phyloP scores from a whole-genome alignment of 2,329 filamentous ascomycete species.

The Stagonosporopsis cucurbitacearum region DNA sequence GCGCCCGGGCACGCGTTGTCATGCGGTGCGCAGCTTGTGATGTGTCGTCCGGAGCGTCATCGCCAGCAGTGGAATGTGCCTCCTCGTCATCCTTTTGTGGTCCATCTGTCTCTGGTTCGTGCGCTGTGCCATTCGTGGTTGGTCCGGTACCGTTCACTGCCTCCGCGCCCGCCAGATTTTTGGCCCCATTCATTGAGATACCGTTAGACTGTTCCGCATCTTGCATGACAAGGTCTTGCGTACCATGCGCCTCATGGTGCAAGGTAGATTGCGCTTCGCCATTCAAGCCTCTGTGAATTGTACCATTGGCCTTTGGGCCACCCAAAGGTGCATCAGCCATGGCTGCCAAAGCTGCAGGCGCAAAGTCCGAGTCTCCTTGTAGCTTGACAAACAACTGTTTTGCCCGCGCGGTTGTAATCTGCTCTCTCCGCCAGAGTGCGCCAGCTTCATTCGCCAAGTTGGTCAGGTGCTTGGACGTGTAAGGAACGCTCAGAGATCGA shows the following conservation, averaged over 20 bases:
- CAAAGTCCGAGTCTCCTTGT: slow-evolving; percentile 75
- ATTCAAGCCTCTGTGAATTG: slow-evolving; percentile 17
- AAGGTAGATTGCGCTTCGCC: slow-evolving; percentile 13
- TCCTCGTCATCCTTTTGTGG: slow-evolving; percentile 34
- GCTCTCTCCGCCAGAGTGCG: slow-evolving; percentile 76
- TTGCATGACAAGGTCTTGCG: slow-evolving; percentile 40
- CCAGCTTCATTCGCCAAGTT: slow-evolving; percentile 73
- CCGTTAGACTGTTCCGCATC: slow-evolving; percentile 32
- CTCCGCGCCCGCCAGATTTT: slow-evolving; percentile 15
- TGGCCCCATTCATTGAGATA: slow-evolving; percentile 14
- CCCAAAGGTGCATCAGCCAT: slow-evolving; percentile 46
- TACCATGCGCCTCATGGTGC: slow-evolving; percentile 24
- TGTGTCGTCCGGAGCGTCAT: slow-evolving; percentile 52
- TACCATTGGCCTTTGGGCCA: slow-evolving; percentile 22
- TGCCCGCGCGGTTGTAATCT: slow-evolving; percentile 73
- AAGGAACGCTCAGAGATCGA: slow-evolving; percentile 75
- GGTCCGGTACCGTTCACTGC: slow-evolving; percentile 27
- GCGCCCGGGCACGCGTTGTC: slow-evolving; percentile 62
- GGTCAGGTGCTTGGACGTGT: slow-evolving; percentile 74
- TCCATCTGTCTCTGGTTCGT: slow-evolving; percentile 20
- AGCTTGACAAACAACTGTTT: slow-evolving; percentile 76
- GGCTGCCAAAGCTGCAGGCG: slow-evolving; percentile 62
- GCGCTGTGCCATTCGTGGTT: slow-evolving; percentile 32
- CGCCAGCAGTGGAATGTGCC: slow-evolving; percentile 29
- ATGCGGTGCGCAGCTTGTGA: slow-evolving; percentile 58